phyloP scores from a whole-genome alignment of 2,329 filamentous ascomycete genomes.

The Ceratocystis alfenasii region DNA sequence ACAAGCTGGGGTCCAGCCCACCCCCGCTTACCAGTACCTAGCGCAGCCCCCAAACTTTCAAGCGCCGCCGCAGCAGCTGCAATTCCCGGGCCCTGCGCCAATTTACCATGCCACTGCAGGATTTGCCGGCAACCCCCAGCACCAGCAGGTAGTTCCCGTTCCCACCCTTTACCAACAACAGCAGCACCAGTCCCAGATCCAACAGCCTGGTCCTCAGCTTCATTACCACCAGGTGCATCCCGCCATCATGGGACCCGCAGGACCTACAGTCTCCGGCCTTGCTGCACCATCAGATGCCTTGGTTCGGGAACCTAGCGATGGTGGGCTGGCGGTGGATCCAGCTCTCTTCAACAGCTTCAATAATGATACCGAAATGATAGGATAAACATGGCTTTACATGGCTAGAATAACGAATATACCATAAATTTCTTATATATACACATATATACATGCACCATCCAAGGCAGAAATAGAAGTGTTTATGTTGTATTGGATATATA shows the following conservation, averaged over 20 bases:
- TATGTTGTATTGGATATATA: constrained; percentile 10
- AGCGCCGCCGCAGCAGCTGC: no score
- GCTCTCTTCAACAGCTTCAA: background rate
- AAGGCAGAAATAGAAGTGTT: background rate
- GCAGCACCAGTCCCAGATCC: constrained; percentile 8
- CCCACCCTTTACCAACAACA: background rate
- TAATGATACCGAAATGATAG: constrained; percentile 9
- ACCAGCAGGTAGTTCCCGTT: background rate
- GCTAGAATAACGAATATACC: background rate
- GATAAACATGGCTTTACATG: background rate
- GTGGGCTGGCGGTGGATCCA: background rate
- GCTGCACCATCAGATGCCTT: no score
- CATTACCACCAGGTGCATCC: background rate
- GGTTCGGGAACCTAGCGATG: background rate
- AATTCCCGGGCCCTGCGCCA: background rate
- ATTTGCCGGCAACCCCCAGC: background rate
- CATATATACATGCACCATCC: background rate
- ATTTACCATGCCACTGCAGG: background rate
- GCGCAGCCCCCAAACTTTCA: no score
- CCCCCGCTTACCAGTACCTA: no score
- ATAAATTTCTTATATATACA: no score
- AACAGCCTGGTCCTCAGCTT: background rate
- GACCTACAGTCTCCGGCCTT: no score
- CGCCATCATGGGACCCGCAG: no score
- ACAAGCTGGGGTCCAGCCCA: background rate